Evolutionary conservation across 2,329 filamentous ascomycete genomes (phyloP), one percentile per base, ranked within the genome.

Genomic region (Penicillium capsulatum): DNA sequence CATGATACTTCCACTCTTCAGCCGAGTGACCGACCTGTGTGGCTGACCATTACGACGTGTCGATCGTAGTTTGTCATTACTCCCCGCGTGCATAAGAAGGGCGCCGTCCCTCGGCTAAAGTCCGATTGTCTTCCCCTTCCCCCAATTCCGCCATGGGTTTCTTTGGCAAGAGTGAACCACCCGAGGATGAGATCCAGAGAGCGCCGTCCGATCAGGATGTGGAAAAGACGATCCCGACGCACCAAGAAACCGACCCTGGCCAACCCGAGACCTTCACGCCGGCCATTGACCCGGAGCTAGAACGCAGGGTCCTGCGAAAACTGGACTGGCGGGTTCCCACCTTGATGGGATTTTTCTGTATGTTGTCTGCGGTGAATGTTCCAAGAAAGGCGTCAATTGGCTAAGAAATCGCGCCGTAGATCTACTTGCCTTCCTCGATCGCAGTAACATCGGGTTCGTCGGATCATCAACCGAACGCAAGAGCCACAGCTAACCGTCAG

Each of bases 391-490:
- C 20, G 7, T 10, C 7, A 29, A 19, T 24, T 31, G 27, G 33
- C 19, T 6, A 17, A 17, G 13, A 11, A 7, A 17, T 7, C 27
- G 10, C 10, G 17, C 34, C 26, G n/a, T 37, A 73, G 70, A 72
- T 53, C 54, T 73, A 4, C 58, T 74, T 10, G 60, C 69, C 4
- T 71, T 72, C 40, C 58, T 75, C 11, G 73, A 76, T 49, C 64
- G 72, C 33, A 70, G 68, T 20, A 77, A 77, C 44, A 70, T 75
- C 34, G 71, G 68, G 68, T 69, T 34, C 28, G 58, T 59, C 7
- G 10, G 4, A 10, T 11, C 20, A 3, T n/a, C 3, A 9, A 9
- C 15, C 4, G 9, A 16, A 17, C 19, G 26, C 17, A 27, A 40
- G 14, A 32, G 19, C 33, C 31, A 31, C 5, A 28, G 38, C 51